phyloP scores from a whole-genome alignment of 2,329 filamentous ascomycete genomes.

The Diatrype stigma region DNA sequence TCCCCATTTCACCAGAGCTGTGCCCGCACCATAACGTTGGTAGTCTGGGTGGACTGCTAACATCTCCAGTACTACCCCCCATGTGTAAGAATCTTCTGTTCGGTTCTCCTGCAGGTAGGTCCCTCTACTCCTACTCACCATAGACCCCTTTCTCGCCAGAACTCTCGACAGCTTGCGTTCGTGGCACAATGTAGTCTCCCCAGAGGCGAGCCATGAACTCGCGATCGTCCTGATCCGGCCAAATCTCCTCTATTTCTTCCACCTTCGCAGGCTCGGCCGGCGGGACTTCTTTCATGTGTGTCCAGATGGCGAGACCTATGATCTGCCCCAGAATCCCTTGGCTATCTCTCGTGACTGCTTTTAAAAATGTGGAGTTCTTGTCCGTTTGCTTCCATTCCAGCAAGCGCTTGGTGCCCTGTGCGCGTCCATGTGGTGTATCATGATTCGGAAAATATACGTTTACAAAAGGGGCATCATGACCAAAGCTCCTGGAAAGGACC shows the following conservation, averaged over 20 bases:
- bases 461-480: constrained; percentile 19
- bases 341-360: constrained; percentile 9
- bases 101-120: neutral
- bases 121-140: constrained; percentile 9
- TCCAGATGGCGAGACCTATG: constrained; percentile 21
- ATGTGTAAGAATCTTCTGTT: neutral
- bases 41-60: constrained; percentile 18
- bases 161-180: constrained; percentile 9
- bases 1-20: constrained; percentile 20
- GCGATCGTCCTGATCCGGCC: constrained; percentile 18
- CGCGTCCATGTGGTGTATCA: constrained; percentile 13
- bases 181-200: constrained; percentile 17
- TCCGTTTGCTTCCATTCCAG: constrained; percentile 10
- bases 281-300: constrained; percentile 17
- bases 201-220: constrained; percentile 18
- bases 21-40: constrained; percentile 17
- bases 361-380: constrained; percentile 12
- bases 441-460: constrained; percentile 20
- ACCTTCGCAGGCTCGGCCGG: constrained; percentile 13
- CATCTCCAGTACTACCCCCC: constrained; percentile 18
- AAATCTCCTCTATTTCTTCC: constrained; percentile 15
- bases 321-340: constrained; percentile 4
- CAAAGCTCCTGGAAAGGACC: constrained; percentile 17
- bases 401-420: constrained; percentile 14
- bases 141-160: constrained; percentile 15